Conservation (phyloP, 352 stramenopile genomes). For the Thraustotheca clavata region DNA sequence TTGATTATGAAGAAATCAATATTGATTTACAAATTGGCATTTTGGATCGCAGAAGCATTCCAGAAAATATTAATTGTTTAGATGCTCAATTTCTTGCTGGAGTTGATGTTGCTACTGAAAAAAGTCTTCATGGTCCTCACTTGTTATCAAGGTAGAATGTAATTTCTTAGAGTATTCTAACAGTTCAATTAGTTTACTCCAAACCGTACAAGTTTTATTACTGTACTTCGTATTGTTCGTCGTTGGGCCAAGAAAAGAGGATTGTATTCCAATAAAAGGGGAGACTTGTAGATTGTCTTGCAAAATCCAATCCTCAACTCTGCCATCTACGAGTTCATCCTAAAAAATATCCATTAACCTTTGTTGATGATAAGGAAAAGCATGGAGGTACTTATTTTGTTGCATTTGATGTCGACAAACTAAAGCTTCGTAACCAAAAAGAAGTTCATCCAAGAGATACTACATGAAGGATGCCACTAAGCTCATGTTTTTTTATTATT, state of each 20-base stretch:
- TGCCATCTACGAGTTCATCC: constrained; percentile 74
- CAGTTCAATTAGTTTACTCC: constrained; percentile 41
- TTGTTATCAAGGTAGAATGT: constrained; percentile 77
- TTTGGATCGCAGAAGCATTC: constrained; percentile 86
- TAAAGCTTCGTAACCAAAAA: constrained; percentile 49
- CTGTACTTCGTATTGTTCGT: constrained; percentile 78
- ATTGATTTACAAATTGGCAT: constrained; percentile 98
- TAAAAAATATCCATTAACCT: constrained; percentile 70
- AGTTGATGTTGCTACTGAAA: constrained; percentile 81
- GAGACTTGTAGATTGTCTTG: constrained; percentile 86
- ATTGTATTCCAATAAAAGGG: constrained; percentile 98
- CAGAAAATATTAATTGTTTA: constrained; percentile 84
- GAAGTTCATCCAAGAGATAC: constrained; percentile 81
- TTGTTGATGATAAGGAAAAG: constrained; percentile 34
- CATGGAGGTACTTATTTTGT: constrained; percentile 80
- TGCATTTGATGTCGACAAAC: constrained; percentile 73
- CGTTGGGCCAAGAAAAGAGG: constrained; percentile 88
- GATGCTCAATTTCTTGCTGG: constrained; percentile 83
- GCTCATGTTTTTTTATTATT: not conserved
- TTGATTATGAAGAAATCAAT: constrained; percentile 98
- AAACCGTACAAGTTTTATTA: constrained; percentile 81
- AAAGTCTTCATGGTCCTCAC: constrained; percentile 82
- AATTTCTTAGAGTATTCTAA: not conserved
- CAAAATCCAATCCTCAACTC: constrained; percentile 60
- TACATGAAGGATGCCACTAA: too few relatives aligned